Conservation (phyloP, 2,329 filamentous ascomycete genomes). For the Aspergillus transmontanensis region DNA sequence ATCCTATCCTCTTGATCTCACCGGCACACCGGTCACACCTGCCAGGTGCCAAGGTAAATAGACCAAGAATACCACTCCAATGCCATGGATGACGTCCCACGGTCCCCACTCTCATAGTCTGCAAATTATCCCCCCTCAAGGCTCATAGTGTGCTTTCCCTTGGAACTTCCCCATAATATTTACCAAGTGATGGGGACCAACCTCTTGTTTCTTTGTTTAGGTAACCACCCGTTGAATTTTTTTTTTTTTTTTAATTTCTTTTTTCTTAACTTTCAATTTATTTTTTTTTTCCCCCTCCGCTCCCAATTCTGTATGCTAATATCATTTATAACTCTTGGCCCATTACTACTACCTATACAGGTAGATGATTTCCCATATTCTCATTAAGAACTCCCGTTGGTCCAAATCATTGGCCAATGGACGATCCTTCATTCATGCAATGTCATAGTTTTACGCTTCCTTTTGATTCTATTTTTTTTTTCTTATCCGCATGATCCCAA, state of each 20-base stretch:
- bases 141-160: not conserved
- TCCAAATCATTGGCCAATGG: conserved; percentile 1
- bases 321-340: not conserved
- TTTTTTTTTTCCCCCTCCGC: not conserved
- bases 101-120: not conserved
- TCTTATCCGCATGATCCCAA: conserved; percentile 1
- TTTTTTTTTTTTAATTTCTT: not conserved
- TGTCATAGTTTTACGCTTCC: not conserved
- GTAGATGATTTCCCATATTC: no score
- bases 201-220: not conserved
- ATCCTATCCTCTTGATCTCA: conserved; percentile 10
- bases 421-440: not conserved
- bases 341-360: not conserved
- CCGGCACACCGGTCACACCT: conserved; percentile 15
- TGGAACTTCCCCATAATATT: not conserved
- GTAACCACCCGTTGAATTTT: not conserved
- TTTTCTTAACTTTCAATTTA: not conserved
- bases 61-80: not conserved
- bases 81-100: conserved; percentile 10
- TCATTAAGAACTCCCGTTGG: not conserved
- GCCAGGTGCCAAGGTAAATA: conserved; percentile 7
- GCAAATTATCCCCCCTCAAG: not conserved
- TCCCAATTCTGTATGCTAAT: not conserved
- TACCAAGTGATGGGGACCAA: not conserved
- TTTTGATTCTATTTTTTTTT: not conserved